These are phyloP conservation scores for Zygosaccharomyces gambellarensis DNA, from an alignment of 805 yeast genomes.

Conservation along the genomic window DNA sequence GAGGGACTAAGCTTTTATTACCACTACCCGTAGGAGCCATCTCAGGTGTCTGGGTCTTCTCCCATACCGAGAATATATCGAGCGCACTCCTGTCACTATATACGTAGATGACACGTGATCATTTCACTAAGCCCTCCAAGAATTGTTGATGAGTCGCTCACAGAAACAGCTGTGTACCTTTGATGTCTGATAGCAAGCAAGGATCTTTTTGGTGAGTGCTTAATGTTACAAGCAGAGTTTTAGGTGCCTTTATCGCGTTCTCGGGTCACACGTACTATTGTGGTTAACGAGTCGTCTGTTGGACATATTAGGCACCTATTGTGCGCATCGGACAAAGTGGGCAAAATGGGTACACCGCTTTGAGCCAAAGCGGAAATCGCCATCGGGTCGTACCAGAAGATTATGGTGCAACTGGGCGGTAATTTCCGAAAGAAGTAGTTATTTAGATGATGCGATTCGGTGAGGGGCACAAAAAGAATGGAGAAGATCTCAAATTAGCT, in stretches of 20 bases:
- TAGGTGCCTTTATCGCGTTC: no score
- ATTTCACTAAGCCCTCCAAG: no score
- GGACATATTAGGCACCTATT: neutral
- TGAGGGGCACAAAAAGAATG: neutral
- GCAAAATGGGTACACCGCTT: neutral
- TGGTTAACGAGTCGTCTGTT: no score
- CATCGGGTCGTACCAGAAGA: neutral
- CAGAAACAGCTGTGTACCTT: neutral
- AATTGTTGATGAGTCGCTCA: no score
- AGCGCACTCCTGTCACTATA: no score
- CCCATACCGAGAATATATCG: no score
- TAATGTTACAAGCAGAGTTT: no score
- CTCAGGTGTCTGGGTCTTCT: neutral
- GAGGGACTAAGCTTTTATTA: neutral
- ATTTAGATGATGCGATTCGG: neutral
- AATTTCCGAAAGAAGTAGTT: no score
- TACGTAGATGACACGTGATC: no score
- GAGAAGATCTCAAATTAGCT: neutral
- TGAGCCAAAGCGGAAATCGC: neutral
- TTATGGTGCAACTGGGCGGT: no score
- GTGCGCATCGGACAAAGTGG: neutral
- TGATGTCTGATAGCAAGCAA: neutral
- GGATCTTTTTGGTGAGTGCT: neutral
- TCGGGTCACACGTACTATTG: no score
- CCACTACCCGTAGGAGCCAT: neutral